Base-by-base conservation (phyloP, 2,329 filamentous ascomycete species). In the Myriosclerotinia scirpicola region DNA sequence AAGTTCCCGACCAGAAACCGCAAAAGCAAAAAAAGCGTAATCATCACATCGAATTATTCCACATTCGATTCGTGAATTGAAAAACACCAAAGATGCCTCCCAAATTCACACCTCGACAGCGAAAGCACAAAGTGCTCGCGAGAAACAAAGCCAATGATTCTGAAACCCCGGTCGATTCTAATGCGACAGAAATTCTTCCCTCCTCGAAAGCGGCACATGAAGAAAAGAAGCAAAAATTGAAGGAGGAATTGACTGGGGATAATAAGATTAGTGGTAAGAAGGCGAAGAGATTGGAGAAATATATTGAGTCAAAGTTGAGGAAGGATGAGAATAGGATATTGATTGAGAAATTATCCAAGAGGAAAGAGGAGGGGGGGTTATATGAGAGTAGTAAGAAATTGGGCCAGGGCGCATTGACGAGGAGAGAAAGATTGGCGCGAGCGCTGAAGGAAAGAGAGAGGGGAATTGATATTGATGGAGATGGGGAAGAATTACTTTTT, bases 261-360 rank as follows among this genome's bases (percentile, higher is more conserved):
- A 73, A 76, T 54, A 87, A 87, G 73, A 81, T 88, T 75, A 87
- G 81, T 73, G 81, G 85, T 68, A 88, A 89, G 75, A 89, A 89
- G 76, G 84, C 86, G 7, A 89, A 89, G 78, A 82, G 87, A 1
- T 75, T 89, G 50, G 87, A 89, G 69, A 89, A 89, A 74, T 89
- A 89, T 75, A 87, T 89, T 71, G 93, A 98, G 74, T 95, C 85
- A 67, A 99, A 99, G 83, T 82, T 99, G 55, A 91, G 89, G 78
- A 97, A 96, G 78, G 95, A 99, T 76, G 94, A 98, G 78, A 96
- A 92, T 74, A 83, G 91, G 38, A 90, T 88, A 66, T 81, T 99
- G 40, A 83, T 98, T 73, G 90, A 91, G 75, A 93, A 95, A 76
- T 83, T 99, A 36, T 91, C 91, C 22, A 83, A 87, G 68, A 84